These are phyloP conservation scores for Leishmania gerbilli DNA, from an alignment of 208 protist genomes.

Conservation along the genomic window DNA sequence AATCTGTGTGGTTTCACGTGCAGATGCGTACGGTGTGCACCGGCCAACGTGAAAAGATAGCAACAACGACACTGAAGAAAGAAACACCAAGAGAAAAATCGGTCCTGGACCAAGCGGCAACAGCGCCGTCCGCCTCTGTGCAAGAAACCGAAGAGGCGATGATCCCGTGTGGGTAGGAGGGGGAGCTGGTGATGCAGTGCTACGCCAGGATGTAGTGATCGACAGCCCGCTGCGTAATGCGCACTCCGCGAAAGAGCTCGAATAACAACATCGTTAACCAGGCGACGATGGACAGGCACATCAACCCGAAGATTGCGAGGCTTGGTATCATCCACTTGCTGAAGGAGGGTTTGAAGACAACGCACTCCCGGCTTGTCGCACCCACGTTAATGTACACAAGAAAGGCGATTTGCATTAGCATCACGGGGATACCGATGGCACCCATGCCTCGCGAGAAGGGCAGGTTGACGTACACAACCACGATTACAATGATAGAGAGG, in stretches of 20 bases:
- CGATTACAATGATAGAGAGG: slow-evolving; percentile 27
- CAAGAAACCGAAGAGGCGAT: background rate
- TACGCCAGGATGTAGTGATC: slow-evolving; percentile 46
- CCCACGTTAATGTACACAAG: slow-evolving; percentile 27
- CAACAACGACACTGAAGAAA: background rate
- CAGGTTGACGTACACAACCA: slow-evolving; percentile 40
- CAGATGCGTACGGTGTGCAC: background rate
- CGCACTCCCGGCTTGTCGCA: slow-evolving; percentile 13
- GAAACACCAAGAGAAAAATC: background rate
- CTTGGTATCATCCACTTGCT: slow-evolving; percentile 34
- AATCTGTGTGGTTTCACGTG: background rate
- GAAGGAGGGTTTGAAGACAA: slow-evolving; percentile 31
- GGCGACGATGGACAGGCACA: slow-evolving; percentile 41
- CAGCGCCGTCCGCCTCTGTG: slow-evolving; percentile 1
- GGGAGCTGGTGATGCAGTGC: background rate
- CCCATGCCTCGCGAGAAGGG: slow-evolving; percentile 35
- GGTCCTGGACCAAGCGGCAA: background rate
- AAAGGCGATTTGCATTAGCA: slow-evolving; percentile 49
- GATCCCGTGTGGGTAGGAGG: background rate
- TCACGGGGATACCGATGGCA: slow-evolving; percentile 30
- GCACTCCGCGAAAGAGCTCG: slow-evolving; percentile 33
- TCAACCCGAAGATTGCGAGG: slow-evolving; percentile 45
- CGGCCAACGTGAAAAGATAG: background rate
- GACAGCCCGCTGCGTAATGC: slow-evolving; percentile 35
- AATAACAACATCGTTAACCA: slow-evolving; percentile 43